Conservation (phyloP, 164 flowering plant species). For the Hamamelis virginiana region DNA sequence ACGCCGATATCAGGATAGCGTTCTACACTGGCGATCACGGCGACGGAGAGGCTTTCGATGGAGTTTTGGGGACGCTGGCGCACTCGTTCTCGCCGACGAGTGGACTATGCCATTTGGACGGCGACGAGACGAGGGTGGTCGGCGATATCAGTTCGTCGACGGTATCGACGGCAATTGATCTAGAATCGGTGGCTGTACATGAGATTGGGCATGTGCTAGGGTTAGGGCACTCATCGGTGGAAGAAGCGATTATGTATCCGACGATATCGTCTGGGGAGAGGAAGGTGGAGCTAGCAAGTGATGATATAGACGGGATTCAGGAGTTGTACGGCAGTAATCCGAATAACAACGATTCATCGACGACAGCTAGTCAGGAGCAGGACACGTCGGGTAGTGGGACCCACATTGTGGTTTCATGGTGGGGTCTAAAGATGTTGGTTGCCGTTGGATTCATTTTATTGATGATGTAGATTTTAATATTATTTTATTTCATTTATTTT, state of each 20-base stretch:
- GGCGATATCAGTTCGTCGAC: conserved; percentile 25
- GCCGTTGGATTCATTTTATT: conserved; percentile 18
- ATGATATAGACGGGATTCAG: conserved; percentile 66
- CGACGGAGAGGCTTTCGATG: conserved; percentile 82
- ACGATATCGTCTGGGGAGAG: conserved; percentile 43
- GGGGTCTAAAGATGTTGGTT: conserved; percentile 6
- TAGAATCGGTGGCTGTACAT: conserved; percentile 87
- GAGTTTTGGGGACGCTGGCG: conserved; percentile 63
- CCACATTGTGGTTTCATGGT: conserved; percentile 1
- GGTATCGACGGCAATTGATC: conserved; percentile 43
- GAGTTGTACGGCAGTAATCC: conserved; percentile 61
- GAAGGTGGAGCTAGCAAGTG: conserved; percentile 50
- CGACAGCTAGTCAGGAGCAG: conserved; percentile 28
- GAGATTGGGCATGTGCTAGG: conserved; percentile 93
- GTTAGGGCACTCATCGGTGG: conserved; percentile 62
- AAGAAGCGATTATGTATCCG: conserved; percentile 78
- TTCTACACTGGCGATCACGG: conserved; percentile 68
- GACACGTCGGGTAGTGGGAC: conserved; percentile 27
- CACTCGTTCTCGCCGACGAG: conserved; percentile 80
- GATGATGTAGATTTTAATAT: neutral
- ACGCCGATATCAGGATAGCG: conserved; percentile 60
- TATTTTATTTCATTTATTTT: neutral
- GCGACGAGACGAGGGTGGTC: conserved; percentile 63
- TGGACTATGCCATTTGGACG: conserved; percentile 65
- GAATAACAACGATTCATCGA: conserved; percentile 31